A percentile compares a stretch with the other conserved stretches of the same genome.
phyloP scores from a whole-genome alignment of 2,329 filamentous ascomycete genomes.

The Byssothecium circinans region DNA sequence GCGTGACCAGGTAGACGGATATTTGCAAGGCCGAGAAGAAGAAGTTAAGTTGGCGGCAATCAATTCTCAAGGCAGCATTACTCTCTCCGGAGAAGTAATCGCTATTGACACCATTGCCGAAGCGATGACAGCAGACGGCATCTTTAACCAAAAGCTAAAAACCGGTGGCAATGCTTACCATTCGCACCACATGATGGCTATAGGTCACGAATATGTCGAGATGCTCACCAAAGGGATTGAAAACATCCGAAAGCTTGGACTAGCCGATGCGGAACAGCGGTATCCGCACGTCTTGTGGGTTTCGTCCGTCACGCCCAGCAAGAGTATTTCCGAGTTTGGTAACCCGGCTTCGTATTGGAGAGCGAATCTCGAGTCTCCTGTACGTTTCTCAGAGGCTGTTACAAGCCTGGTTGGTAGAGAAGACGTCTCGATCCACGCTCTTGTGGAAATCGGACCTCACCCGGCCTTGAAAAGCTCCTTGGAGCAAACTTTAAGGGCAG shows the following conservation, averaged over 20 bases:
- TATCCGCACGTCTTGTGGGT: slow-evolving; percentile 9
- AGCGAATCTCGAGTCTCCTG: slow-evolving; percentile 20
- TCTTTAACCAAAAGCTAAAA: slow-evolving; percentile 14
- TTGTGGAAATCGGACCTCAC: slow-evolving; percentile 8
- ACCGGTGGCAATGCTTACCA: slow-evolving; percentile 32
- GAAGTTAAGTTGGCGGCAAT: slow-evolving; percentile 18
- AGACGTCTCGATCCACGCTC: slow-evolving; percentile 1
- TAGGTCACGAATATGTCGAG: slow-evolving; percentile 16
- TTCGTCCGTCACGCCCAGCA: slow-evolving; percentile 12
- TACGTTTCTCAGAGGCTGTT: slow-evolving; percentile 17
- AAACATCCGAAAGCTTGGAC: too few relatives aligned
- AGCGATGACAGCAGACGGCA: neutral
- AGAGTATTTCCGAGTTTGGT: neutral
- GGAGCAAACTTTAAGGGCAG: too few relatives aligned
- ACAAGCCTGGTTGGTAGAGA: neutral
- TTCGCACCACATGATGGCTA: slow-evolving; percentile 24
- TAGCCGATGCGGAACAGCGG: neutral
- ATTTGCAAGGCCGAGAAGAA: slow-evolving; percentile 10
- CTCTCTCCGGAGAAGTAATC: slow-evolving; percentile 20
- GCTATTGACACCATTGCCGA: slow-evolving; percentile 3
- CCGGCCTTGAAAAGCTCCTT: too few relatives aligned
- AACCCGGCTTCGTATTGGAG: slow-evolving; percentile 19
- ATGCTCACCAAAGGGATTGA: too few relatives aligned
- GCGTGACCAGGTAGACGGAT: neutral
- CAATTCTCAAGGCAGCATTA: slow-evolving; percentile 27